Base-by-base conservation (phyloP, 2,329 filamentous ascomycete genomes). In the Aureobasidium leucospermi region DNA sequence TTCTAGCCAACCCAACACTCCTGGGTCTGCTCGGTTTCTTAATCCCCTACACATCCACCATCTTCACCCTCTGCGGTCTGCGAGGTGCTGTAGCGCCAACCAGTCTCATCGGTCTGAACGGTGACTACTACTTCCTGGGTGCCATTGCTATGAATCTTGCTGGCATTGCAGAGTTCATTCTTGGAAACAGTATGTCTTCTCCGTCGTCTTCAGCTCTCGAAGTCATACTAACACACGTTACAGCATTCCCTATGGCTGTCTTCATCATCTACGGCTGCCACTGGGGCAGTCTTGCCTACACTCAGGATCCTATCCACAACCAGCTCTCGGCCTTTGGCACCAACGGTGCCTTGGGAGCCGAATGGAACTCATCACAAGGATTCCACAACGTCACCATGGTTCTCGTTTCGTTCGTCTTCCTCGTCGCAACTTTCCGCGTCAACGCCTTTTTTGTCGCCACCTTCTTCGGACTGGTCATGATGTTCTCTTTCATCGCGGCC, bases 191-290 rank as follows among this genome's bases (percentile, higher is more conserved):
- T 66, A 61, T 28, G 65, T 58, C 4, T 10, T 32, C 31, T 2
- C 10, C 6, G 1, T 10, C 11, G 31, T 9, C 3, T 6, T 15
- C 16, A n/a, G 13, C 2, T 1, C n/a, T 47, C 11, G 2, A 7
- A 16, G 3, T 16, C 9, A 23, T 38, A 39, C 49, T 16, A 31
- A 32, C 13, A 23, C 36, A 39, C n/a, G 6, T 23, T 6, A 19
- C 42, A 65, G 64, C 67, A 10, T 68, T 68, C 47, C 66, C 67
- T 0, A 65, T 67, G 49, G 62, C 66, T 29, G 65, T 69, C 41
- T 69, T 69, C 53, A 57, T 68, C 58, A 64, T 65, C 58, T 69
- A 65, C 60, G 67, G 67, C 31, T 60, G 47, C 41, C 67, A 69
- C 58, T 68, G 67, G 67, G 55, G 62, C 39, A 61, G 59, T 32